Conservation (phyloP, 768 basidiomycete species). For the Boletus eberwhitei region DNA sequence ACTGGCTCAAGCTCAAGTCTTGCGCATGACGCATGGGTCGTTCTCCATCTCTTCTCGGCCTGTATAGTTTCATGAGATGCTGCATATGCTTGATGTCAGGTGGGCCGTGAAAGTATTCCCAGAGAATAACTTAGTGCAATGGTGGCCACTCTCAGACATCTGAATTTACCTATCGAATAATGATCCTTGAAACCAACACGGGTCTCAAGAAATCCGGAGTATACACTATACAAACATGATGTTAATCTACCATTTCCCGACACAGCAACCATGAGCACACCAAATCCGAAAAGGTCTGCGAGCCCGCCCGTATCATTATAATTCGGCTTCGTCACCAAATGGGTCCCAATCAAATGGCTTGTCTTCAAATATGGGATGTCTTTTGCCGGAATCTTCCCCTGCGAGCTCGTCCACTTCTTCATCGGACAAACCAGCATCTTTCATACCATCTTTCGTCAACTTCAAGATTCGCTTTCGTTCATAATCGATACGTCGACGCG, state of each 20-base stretch:
- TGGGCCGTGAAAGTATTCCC: neutral
- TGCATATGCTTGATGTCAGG: too few species aligned
- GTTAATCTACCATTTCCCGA: slow-evolving; percentile 2
- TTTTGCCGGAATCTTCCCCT: neutral
- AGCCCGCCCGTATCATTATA: slow-evolving; percentile 2
- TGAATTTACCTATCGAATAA: neutral
- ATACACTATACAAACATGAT: slow-evolving; percentile 7
- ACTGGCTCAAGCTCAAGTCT: too few species aligned
- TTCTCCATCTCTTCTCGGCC: too few species aligned
- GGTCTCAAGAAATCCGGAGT: neutral
- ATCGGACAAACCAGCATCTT: slow-evolving; percentile 21
- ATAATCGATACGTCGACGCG: slow-evolving; percentile 30
- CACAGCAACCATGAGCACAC: neutral
- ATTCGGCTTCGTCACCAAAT: slow-evolving; percentile 27
- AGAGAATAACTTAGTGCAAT: neutral
- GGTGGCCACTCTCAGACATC: too few species aligned
- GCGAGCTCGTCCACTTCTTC: slow-evolving; percentile 26
- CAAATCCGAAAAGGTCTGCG: neutral
- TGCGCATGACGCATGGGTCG: too few species aligned
- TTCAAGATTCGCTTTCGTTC: slow-evolving; percentile 28
- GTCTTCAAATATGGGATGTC: slow-evolving; percentile 25
- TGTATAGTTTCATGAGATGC: too few species aligned
- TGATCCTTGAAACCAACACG: neutral
- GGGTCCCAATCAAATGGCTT: slow-evolving; percentile 33
- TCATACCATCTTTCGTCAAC: slow-evolving; percentile 30